Base-by-base conservation (phyloP, 2,329 filamentous ascomycete genomes). In the Biscogniauxia sp. region DNA sequence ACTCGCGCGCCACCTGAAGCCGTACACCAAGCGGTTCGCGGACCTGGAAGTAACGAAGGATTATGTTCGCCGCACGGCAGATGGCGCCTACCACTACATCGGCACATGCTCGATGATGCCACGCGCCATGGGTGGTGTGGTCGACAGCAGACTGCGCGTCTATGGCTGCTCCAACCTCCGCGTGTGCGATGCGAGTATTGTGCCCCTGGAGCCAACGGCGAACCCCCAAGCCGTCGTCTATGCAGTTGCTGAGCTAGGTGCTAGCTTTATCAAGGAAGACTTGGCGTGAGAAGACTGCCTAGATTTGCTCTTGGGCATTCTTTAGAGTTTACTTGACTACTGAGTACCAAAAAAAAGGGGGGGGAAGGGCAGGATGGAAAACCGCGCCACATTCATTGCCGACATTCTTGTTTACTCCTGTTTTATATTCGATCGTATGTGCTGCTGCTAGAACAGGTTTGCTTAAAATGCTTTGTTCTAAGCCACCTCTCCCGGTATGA, bases 101-200 rank as follows among this genome's bases (percentile, higher is more conserved):
- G 52, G 53, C 20, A 26, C 61, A n/a, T 63, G 58, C 20, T 49
- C 58, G 11, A 61, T 63, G 58, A 57, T 61, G n/a, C 61, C 61
- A 5, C 56, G 53, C 20, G 55, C 51, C 13, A 52, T 37, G 54
- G 61, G 58, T 2, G 58, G 61, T 23, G 61, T 58, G 8, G 61
- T 60, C 1, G 28, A 57, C 23, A 19, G 26, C 3, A 37, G 20
- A 23, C 51, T 62, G 13, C 53, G 41, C 7, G 60, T 60, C 20
- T 60, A 62, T 53, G 54, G 57, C 2, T 53, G 54, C 25, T 19
- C 8, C 20, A 57, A 60, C 45, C 41, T 62, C 6, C 51, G 60
- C 4, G 57, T 57, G 20, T 58, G 59, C 8, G 58, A 62, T 28
- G 8, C 61, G 5, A 62, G 61, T 32, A 56, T 62, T 8, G 50